phyloP scores from a whole-genome alignment of 2,329 filamentous ascomycete species.

The Orbilia javanica region DNA sequence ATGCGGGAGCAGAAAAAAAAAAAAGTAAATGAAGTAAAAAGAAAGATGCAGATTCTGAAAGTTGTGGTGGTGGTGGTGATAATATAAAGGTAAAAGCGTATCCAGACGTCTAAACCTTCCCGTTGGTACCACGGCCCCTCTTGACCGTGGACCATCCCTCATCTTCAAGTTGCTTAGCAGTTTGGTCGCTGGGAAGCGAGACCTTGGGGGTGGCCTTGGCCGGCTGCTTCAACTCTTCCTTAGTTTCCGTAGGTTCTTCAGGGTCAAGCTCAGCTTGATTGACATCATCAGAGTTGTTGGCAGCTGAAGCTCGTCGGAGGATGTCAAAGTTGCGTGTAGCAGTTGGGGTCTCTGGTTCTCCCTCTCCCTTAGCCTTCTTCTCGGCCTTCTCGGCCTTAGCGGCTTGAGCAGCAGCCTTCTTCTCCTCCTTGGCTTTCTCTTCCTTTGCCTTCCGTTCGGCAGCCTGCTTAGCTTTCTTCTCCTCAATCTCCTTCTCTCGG shows the following conservation, averaged over 20 bases:
- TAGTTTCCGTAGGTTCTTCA: slow-evolving; percentile 56
- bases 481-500: slow-evolving; percentile 88
- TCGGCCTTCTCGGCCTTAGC: slow-evolving; percentile 72
- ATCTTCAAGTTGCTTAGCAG: slow-evolving; percentile 66
- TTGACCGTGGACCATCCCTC: slow-evolving; percentile 58
- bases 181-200: slow-evolving; percentile 68
- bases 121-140: slow-evolving; percentile 55
- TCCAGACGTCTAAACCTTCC: slow-evolving; percentile 54
- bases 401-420: slow-evolving; percentile 75
- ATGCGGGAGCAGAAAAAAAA: neutral
- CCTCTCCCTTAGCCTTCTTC: slow-evolving; percentile 67
- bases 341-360: slow-evolving; percentile 63
- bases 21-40: too few species aligned
- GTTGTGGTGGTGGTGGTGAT: neutral
- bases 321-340: slow-evolving; percentile 70
- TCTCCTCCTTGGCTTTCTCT: slow-evolving; percentile 72
- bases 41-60: neutral
- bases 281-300: slow-evolving; percentile 67
- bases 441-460: slow-evolving; percentile 83
- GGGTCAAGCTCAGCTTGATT: slow-evolving; percentile 64
- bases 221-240: slow-evolving; percentile 60
- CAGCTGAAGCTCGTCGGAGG: slow-evolving; percentile 68
- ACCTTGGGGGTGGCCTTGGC: slow-evolving; percentile 71
- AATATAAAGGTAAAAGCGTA: slow-evolving; percentile 10
- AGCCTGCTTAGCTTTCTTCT: slow-evolving; percentile 87